Evolutionary conservation across 2,329 filamentous ascomycete genomes (phyloP).

Genomic region (Alternaria hordeiaustralica): DNA sequence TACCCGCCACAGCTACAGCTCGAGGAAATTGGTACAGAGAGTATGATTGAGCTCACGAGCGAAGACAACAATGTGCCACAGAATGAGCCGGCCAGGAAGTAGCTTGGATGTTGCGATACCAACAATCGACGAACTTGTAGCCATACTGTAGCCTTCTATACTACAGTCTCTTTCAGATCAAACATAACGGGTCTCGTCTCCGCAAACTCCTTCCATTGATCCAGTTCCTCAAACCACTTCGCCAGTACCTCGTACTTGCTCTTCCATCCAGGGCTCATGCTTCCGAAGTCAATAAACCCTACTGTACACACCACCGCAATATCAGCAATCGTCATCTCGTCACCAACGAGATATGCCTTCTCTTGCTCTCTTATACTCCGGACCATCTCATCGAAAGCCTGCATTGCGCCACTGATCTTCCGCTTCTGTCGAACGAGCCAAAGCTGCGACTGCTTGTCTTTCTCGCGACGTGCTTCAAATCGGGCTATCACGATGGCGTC

Average conservation of each 20-base stretch:
- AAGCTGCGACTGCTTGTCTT: constrained; percentile 7
- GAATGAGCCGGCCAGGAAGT: not conserved
- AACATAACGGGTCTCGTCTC: constrained; percentile 27
- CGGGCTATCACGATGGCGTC: constrained; percentile 22
- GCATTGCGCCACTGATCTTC: constrained; percentile 20
- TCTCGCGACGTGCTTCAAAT: constrained; percentile 16
- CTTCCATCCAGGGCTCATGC: constrained; percentile 12
- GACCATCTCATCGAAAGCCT: constrained; percentile 17
- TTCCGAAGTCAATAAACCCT: constrained; percentile 17
- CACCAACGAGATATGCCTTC: constrained; percentile 17
- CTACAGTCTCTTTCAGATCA: constrained; percentile 20
- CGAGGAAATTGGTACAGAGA: not conserved
- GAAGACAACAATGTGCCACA: not conserved
- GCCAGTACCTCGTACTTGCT: constrained; percentile 12
- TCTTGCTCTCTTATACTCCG: constrained; percentile 4
- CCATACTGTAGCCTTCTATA: not conserved
- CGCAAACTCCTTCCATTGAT: constrained; percentile 19
- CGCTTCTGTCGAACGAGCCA: constrained; percentile 21
- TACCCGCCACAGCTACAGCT: constrained; percentile 11
- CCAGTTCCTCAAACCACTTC: constrained; percentile 17
- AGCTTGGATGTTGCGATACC: not conserved
- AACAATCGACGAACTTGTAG: not conserved
- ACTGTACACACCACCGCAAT: constrained; percentile 22
- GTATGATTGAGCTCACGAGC: constrained; percentile 12
- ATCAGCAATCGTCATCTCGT: constrained; percentile 21